Percentiles rank a stretch among this genome's conserved stretches.
These are phyloP conservation scores for Avena insularis DNA, from an alignment of 176 grass and related monocot genomes.

Conservation along the genomic window DNA sequence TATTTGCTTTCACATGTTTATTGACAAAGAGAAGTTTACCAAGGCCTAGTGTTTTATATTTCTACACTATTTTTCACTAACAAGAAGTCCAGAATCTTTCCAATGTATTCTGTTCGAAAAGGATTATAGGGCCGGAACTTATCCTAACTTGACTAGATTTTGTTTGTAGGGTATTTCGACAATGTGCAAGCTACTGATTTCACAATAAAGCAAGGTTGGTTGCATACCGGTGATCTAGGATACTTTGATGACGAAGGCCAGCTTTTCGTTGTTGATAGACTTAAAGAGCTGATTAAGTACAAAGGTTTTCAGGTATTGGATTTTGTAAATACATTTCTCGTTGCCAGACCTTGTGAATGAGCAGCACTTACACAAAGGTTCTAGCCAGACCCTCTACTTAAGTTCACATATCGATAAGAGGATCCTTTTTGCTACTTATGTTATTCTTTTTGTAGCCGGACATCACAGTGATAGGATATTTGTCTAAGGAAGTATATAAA, in stretches of 20 bases:
- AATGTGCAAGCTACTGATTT: constrained; percentile 88
- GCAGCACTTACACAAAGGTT: too few species aligned
- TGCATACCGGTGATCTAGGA: constrained; percentile 95
- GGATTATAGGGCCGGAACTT: neutral
- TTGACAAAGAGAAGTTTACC: neutral
- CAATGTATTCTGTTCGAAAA: neutral
- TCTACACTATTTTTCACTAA: neutral
- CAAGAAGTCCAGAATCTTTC: neutral
- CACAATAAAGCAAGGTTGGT: constrained; percentile 87
- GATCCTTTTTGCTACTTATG: too few species aligned
- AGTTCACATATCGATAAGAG: too few species aligned
- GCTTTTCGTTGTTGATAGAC: constrained; percentile 89
- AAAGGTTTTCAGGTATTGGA: constrained; percentile 86
- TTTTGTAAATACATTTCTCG: neutral
- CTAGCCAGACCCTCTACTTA: too few species aligned
- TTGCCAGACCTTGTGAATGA: too few species aligned
- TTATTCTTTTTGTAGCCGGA: too few species aligned
- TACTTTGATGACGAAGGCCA: constrained; percentile 77
- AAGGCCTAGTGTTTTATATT: neutral
- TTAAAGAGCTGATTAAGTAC: constrained; percentile 98
- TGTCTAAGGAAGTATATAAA: too few species aligned
- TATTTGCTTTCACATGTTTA: neutral
- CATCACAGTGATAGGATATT: too few species aligned
- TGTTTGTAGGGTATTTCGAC: constrained; percentile 82
- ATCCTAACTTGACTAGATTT: neutral